Base-by-base conservation (phyloP, 73 alveolate species). In the Stentor coeruleus region DNA sequence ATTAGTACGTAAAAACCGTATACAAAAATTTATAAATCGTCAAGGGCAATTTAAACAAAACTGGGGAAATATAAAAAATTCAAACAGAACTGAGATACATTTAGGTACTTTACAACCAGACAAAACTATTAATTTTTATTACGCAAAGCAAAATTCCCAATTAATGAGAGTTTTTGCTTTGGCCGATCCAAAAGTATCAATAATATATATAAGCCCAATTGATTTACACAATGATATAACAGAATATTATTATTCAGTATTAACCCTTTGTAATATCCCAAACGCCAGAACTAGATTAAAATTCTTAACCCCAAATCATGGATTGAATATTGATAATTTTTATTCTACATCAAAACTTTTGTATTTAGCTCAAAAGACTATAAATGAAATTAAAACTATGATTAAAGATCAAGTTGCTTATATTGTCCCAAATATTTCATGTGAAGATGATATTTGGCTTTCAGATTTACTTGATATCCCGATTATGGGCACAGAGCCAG, bases 401-500 rank as follows among this genome's bases (percentile, higher is more conserved):
- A 93, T 95, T 58, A 94, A 94, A 30, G 98, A 97, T 39, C 90
- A 84, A 74, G 89, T 91, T 81, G 96, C 99, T 6, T 97, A 90
- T 87, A 89, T 97, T 15, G 98, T 97, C 2, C 99, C 99, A 33
- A 99, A 99, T 2, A 74, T 60, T 35, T 92, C 93, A 0, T 90
- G 97, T 3, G 96, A 95, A 73, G 97, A 93, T 74, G 99, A 97
- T 59, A 93, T 97, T 58, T 96, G 96, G 75, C 76, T 97, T 72
- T 88, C 99, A 2, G 96, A 93, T 26, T 73, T 88, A 41, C 91
- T 97, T 38, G 89, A 91, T 3, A 87, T 96, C 6, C 99, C 99
- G 3, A 91, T 97, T 26, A 84, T 96, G 81, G 85, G 97, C 85
- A 99, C 99, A 58, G 98, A 95, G 87, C 98, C 98, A 39, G 88